phyloP scores from a whole-genome alignment of 2,329 filamentous ascomycete species.

The Neurospora sp. region DNA sequence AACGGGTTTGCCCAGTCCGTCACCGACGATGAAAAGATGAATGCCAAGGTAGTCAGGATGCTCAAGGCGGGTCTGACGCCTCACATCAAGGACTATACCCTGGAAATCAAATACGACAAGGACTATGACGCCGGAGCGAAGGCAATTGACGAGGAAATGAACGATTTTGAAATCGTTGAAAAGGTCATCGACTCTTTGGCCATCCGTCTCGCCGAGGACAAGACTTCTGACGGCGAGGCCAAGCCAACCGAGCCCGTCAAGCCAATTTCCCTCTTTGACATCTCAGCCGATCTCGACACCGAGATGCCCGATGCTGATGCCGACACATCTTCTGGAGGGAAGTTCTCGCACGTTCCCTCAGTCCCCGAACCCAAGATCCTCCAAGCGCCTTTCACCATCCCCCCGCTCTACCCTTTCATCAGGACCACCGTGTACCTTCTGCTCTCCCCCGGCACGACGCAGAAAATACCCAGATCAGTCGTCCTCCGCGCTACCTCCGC shows the following conservation, averaged over 20 bases:
- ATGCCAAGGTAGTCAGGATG: conserved; percentile 63
- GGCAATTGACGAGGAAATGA: conserved; percentile 29
- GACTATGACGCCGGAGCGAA: background rate
- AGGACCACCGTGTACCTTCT: conserved; percentile 57
- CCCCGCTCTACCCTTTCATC: conserved; percentile 56
- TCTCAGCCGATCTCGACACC: conserved; percentile 32
- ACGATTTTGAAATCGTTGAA: conserved; percentile 53
- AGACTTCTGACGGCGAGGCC: conserved; percentile 8
- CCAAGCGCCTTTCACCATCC: conserved; percentile 54
- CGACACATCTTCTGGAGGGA: conserved; percentile 18
- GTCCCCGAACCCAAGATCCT: conserved; percentile 46
- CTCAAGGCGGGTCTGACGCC: conserved; percentile 59
- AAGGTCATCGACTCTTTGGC: conserved; percentile 39
- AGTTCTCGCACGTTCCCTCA: conserved; percentile 41
- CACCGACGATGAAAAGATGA: conserved; percentile 51
- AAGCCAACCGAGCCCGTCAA: conserved; percentile 19
- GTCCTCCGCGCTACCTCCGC: conserved; percentile 45
- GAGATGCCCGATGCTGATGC: conserved; percentile 20
- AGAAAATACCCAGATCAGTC: conserved; percentile 42
- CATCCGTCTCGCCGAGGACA: conserved; percentile 22
- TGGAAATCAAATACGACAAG: conserved; percentile 50
- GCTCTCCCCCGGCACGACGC: conserved; percentile 38
- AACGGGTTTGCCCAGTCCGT: conserved; percentile 54
- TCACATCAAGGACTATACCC: conserved; percentile 52
- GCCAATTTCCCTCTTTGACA: conserved; percentile 51